Conservation (phyloP, 2,329 filamentous ascomycete species). For the Blastomyces gilchristii region DNA sequence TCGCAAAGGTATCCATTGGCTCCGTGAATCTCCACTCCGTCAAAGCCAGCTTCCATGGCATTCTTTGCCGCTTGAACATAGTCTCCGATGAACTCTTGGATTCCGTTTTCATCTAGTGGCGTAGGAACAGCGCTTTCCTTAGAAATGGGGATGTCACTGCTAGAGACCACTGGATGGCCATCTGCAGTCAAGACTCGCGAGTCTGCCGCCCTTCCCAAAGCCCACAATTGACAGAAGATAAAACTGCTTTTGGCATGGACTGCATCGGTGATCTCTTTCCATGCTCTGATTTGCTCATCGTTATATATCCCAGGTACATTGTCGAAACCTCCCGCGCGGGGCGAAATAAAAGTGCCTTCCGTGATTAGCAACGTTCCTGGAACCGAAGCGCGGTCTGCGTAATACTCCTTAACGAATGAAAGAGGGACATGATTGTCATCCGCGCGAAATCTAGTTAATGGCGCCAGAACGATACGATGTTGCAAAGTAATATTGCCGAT, state of each 20-base stretch:
- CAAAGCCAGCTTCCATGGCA: conserved; percentile 47
- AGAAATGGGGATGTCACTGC: conserved; percentile 33
- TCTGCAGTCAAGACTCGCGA: conserved; percentile 19
- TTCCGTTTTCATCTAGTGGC: conserved; percentile 33
- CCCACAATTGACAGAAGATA: conserved; percentile 55
- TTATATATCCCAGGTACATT: conserved; percentile 51
- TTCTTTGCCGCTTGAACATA: conserved; percentile 39
- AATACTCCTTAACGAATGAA: conserved; percentile 41
- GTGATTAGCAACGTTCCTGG: conserved; percentile 50
- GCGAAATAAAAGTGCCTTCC: conserved; percentile 46
- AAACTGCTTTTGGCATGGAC: conserved; percentile 53
- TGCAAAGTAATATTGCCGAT: conserved; percentile 34
- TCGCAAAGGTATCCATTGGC: conserved; percentile 44
- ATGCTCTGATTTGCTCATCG: conserved; percentile 47
- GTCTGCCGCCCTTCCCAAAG: conserved; percentile 47
- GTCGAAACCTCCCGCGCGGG: conserved; percentile 37
- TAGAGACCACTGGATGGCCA: conserved; percentile 24
- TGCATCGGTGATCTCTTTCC: conserved; percentile 51
- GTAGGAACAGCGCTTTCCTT: conserved; percentile 25
- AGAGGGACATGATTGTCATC: conserved; percentile 41
- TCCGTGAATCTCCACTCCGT: conserved; percentile 42
- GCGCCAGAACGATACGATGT: conserved; percentile 46
- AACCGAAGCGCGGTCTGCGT: conserved; percentile 43
- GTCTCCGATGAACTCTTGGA: conserved; percentile 32
- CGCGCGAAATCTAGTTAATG: conserved; percentile 47